Percentiles rank a stretch among this genome's conserved stretches.
phyloP scores from a whole-genome alignment of 495 filamentous ascomycete genomes.

The Hyaloscypha finlandica region DNA sequence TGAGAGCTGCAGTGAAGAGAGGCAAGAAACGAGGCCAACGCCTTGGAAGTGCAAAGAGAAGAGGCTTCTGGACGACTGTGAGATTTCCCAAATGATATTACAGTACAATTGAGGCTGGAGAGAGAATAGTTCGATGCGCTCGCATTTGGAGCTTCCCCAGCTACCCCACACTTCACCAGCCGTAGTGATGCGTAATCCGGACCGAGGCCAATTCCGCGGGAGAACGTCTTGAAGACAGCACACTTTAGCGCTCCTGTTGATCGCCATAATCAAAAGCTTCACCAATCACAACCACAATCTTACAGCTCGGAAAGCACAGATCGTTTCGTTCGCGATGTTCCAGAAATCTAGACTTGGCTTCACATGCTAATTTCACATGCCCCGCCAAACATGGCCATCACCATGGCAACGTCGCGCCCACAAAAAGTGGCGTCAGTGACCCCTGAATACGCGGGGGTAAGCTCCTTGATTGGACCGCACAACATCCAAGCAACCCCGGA shows the following conservation, averaged over 20 bases:
- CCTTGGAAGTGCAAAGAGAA: no score
- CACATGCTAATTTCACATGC: no score
- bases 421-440: neutral
- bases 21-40: no score
- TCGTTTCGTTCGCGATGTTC: no score
- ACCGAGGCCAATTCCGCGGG: neutral
- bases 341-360: no score
- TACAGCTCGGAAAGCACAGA: no score
- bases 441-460: neutral
- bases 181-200: slow-evolving; percentile 1
- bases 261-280: no score
- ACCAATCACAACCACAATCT: no score
- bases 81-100: neutral
- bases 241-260: neutral
- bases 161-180: neutral
- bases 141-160: neutral
- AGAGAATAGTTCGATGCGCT: neutral
- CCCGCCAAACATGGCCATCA: neutral
- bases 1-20: neutral
- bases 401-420: neutral
- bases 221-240: neutral
- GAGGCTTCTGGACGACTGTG: no score
- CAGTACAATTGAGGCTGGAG: no score
- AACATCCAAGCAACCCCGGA: neutral
- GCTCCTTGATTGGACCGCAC: neutral